Base-by-base conservation (phyloP, 1,284 basidiomycete genomes). In the Phylloporus gajari region DNA sequence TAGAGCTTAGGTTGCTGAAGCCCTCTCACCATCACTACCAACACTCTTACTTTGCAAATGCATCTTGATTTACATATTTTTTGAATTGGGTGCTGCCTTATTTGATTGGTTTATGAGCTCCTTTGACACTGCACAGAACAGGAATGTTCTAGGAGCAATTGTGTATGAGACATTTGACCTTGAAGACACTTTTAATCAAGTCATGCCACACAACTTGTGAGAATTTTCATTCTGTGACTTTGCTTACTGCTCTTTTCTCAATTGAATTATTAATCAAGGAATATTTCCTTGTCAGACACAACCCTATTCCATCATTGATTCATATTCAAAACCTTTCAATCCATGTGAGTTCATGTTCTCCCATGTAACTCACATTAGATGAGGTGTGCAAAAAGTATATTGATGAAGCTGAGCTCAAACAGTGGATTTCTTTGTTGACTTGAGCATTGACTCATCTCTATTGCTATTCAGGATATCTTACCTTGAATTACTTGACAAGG, bases 151-250 rank as follows among this genome's bases (percentile, higher is more conserved):
- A 2, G 91, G 91, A 59, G 86, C 85, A 13, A 83, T 96, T 15
- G 88, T 95, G 19, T 98, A 98, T 79, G 97, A 98, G 81, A 97
- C 97, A 93, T 96, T 95, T 77, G 91, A 92, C 0, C 84, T 97
- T 5, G 85, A 91, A 23, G 96, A 97, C 80, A 80, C 91, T 0
- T 98, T 98, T 83, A 96, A 97, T 12, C 87, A 87, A 35, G 94
- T 98, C 32, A 97, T 98, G 96, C 85, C 92, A 70, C 89, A 89
- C 60, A 98, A 98, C 81, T 86, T 98, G 61, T 91, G 90, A 84
- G 95, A 95, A 75, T 68, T 83, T 66, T 25, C 8, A 23, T 60
- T 66, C 35, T 67, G 1, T 63, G 27, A 4, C 21, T 11, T 25
- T 59, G 21, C 61, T n/a, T 13, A 13, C 61, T 63, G 9, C 27